Percentiles rank a stretch among this genome's conserved stretches.
phyloP scores from a whole-genome alignment of 345 rosid genomes.

The Cardamine chenopodiifolia region DNA sequence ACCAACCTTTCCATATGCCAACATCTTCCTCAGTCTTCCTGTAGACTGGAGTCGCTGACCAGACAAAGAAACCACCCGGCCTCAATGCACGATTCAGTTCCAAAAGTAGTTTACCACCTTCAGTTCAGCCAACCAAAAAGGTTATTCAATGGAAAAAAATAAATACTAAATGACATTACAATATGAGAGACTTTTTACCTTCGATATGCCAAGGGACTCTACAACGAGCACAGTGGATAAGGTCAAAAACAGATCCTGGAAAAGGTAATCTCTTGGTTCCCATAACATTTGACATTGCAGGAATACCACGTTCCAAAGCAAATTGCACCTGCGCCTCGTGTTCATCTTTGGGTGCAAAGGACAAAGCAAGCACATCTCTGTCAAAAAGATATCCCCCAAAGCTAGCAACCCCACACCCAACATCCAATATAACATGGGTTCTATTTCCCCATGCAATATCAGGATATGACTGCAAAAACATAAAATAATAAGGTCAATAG shows the following conservation, averaged over 20 bases:
- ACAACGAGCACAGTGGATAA: slow-evolving; percentile 90
- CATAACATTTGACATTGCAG: slow-evolving; percentile 85
- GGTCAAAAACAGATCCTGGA: slow-evolving; percentile 78
- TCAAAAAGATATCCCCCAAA: slow-evolving; percentile 90
- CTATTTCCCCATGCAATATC: slow-evolving; percentile 80
- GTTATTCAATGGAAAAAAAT: not conserved
- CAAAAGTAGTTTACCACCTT: slow-evolving; percentile 90
- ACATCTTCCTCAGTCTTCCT: slow-evolving; percentile 58
- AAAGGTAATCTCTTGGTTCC: slow-evolving; percentile 86
- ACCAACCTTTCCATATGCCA: slow-evolving; percentile 68
- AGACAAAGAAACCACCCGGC: slow-evolving; percentile 91
- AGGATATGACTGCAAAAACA: slow-evolving; percentile 56
- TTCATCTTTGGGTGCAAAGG: slow-evolving; percentile 97
- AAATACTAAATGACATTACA: not conserved
- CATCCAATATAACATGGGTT: slow-evolving; percentile 80
- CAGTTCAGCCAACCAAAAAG: slow-evolving; percentile 5
- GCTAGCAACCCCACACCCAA: slow-evolving; percentile 96
- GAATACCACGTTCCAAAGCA: slow-evolving; percentile 93
- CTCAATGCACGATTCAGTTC: slow-evolving; percentile 90
- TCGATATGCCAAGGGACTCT: slow-evolving; percentile 98
- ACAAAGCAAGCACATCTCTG: slow-evolving; percentile 79
- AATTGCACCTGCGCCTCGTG: slow-evolving; percentile 97
- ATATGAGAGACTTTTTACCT: slow-evolving; percentile 47
- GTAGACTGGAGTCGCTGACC: slow-evolving; percentile 98
- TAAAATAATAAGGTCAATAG: slow-evolving; percentile 4